Evolutionary conservation across 2,329 filamentous ascomycete species (phyloP), one percentile per base, ranked within the genome.

Genomic region (Basipetospora chlamydospora): DNA sequence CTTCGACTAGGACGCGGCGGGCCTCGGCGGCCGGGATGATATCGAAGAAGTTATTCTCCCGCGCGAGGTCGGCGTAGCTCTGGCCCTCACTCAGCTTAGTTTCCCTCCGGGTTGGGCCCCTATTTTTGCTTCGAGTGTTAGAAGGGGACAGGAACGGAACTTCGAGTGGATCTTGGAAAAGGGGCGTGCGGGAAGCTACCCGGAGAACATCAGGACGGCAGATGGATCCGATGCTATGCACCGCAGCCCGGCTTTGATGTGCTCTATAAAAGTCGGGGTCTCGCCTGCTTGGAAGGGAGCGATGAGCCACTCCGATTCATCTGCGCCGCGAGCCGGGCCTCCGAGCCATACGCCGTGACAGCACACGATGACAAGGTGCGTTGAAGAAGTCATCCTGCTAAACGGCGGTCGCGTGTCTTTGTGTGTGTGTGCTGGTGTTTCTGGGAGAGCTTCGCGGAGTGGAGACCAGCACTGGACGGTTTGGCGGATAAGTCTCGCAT

Each of bases 321-420:
- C 58, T 15, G 50, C 43, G 23, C 75, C 75, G 2, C 56, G 54
- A 2, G 57, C 55, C 2, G 64, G 60, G 0, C 75, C 73, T 18
- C 76, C 76, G 11, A 64, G 57, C 66, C 80, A 92, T 40, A 88
- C 83, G 20, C 75, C 81, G 57, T 93, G 85, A 53, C 85, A 87
- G 61, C 84, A 90, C 35, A 92, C 79, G 33, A 92, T 60, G 35
- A 92, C 72, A 9, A 92, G 66, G 44, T 82, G 67, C 5, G 55
- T 56, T 20, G 60, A 57, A 0, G 37, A 6, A n/a, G 21, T 9
- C 18, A 20, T 33, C 6, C 22, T n/a, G n/a, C n/a, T n/a, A n/a
- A n/a, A n/a, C n/a, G n/a, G n/a, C n/a, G n/a, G n/a, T n/a, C n/a
- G n/a, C n/a, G n/a, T n/a, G n/a, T n/a, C n/a, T n/a, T n/a, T n/a